phyloP scores from a whole-genome alignment of 108 stramenopile species.

The Fragilaria radians region DNA sequence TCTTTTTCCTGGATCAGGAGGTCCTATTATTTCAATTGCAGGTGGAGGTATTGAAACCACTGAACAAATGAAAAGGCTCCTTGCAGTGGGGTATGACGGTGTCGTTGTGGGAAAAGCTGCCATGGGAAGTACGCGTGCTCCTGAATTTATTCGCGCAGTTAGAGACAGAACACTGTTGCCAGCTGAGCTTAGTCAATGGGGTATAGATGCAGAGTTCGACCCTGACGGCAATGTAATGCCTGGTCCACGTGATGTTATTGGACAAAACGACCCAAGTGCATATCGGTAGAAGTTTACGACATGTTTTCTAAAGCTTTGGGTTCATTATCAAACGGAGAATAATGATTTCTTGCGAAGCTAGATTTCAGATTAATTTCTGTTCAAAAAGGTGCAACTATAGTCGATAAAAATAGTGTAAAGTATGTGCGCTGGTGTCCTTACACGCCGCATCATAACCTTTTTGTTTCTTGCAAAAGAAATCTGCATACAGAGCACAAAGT shows the following conservation, averaged over 20 bases:
- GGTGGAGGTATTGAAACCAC: slow-evolving; percentile 75
- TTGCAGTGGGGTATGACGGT: slow-evolving; percentile 85
- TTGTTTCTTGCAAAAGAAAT: too few relatives aligned
- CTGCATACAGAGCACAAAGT: too few relatives aligned
- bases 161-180: slow-evolving; percentile 80
- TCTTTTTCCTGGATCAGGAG: slow-evolving; percentile 78
- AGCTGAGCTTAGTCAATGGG: slow-evolving; percentile 84
- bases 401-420: too few relatives aligned
- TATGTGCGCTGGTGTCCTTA: too few relatives aligned
- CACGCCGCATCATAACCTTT: too few relatives aligned
- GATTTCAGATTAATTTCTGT: too few relatives aligned
- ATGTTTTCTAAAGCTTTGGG: too few relatives aligned
- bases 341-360: too few relatives aligned
- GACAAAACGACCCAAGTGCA: neutral
- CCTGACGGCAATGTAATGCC: slow-evolving; percentile 68
- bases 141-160: slow-evolving; percentile 81
- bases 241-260: slow-evolving; percentile 39
- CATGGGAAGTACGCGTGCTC: slow-evolving; percentile 75
- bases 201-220: slow-evolving; percentile 79
- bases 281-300: too few relatives aligned
- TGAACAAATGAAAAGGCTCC: slow-evolving; percentile 73
- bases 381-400: too few relatives aligned
- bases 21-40: slow-evolving; percentile 76
- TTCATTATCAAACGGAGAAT: too few relatives aligned
- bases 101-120: slow-evolving; percentile 80